A percentile compares a stretch with the other conserved stretches of the same genome.
phyloP scores from a whole-genome alignment of 2,329 filamentous ascomycete genomes.

The Diaporthe citri region DNA sequence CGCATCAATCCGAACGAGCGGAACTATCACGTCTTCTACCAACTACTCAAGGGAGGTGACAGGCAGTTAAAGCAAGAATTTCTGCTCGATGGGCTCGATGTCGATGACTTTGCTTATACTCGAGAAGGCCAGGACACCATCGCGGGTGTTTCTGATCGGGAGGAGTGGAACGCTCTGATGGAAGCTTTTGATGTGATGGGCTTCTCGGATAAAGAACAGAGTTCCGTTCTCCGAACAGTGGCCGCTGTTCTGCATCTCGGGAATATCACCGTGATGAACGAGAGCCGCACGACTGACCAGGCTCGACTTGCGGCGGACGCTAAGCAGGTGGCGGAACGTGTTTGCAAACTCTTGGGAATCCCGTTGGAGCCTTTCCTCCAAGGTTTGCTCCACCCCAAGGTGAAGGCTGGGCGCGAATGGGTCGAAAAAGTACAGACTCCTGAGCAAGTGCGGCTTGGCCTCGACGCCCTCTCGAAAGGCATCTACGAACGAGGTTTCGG shows the following conservation, averaged over 20 bases:
- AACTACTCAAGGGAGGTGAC: constrained; percentile 88
- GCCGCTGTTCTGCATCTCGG: constrained; percentile 94
- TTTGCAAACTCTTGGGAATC: constrained; percentile 88
- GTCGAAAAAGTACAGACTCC: constrained; percentile 98
- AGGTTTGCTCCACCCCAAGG: constrained; percentile 89
- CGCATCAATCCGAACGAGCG: constrained; percentile 88
- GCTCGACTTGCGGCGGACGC: constrained; percentile 84
- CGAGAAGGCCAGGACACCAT: constrained; percentile 93
- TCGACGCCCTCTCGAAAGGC: constrained; percentile 94
- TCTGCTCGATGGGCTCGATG: constrained; percentile 78
- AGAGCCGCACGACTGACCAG: constrained; percentile 91
- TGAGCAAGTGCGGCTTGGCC: constrained; percentile 89
- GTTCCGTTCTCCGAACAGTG: constrained; percentile 85
- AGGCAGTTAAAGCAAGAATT: constrained; percentile 80
- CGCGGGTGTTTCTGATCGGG: constrained; percentile 86
- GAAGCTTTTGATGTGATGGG: constrained; percentile 97
- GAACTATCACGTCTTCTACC: constrained; percentile 98
- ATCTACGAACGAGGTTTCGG: constrained; percentile 98
- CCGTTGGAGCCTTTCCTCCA: constrained; percentile 87
- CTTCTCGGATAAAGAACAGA: constrained; percentile 87
- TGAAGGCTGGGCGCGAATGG: constrained; percentile 97
- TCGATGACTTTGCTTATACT: constrained; percentile 93
- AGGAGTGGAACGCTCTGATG: constrained; percentile 90
- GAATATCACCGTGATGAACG: constrained; percentile 90
- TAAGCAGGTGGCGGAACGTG: constrained; percentile 79